These are phyloP conservation scores for Apostasia shenzhenica DNA, from an alignment of 106 monocot species.

Conservation along the genomic window DNA sequence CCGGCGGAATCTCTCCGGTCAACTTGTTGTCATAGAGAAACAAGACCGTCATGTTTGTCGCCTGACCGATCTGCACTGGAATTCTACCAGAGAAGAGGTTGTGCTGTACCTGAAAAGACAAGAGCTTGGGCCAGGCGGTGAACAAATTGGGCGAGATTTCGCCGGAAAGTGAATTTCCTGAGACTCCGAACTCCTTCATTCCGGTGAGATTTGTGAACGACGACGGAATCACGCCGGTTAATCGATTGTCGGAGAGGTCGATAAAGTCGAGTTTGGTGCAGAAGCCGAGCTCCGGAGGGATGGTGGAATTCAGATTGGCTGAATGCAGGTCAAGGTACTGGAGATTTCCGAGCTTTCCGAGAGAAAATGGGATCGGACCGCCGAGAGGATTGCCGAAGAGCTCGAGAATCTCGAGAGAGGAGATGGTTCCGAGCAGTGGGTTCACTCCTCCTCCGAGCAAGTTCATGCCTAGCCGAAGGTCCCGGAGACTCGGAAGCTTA, in stretches of 20 bases:
- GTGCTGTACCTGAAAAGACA: constrained; percentile 36
- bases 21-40: constrained; percentile 36
- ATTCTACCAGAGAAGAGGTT: constrained; percentile 39
- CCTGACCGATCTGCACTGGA: constrained; percentile 35
- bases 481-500: constrained; percentile 26
- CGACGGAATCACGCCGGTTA: constrained; percentile 34
- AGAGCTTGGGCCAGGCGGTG: constrained; percentile 37
- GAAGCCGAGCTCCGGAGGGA: constrained; percentile 46
- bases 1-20: constrained; percentile 31
- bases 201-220: constrained; percentile 30
- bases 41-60: constrained; percentile 8
- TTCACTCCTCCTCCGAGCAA: constrained; percentile 41
- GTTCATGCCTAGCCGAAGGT: constrained; percentile 35
- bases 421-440: constrained; percentile 22
- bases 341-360: constrained; percentile 35
- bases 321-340: constrained; percentile 22
- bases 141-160: constrained; percentile 28
- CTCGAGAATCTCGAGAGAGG: constrained; percentile 26
- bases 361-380: constrained; percentile 39
- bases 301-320: constrained; percentile 22
- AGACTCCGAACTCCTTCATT: constrained; percentile 41
- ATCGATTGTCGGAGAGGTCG: constrained; percentile 28
- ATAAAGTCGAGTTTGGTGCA: constrained; percentile 38
- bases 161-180: constrained; percentile 31
- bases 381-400: constrained; percentile 25